These are phyloP conservation scores for Annulohypoxylon bovei DNA, from an alignment of 495 filamentous ascomycete species.

Conservation along the genomic window DNA sequence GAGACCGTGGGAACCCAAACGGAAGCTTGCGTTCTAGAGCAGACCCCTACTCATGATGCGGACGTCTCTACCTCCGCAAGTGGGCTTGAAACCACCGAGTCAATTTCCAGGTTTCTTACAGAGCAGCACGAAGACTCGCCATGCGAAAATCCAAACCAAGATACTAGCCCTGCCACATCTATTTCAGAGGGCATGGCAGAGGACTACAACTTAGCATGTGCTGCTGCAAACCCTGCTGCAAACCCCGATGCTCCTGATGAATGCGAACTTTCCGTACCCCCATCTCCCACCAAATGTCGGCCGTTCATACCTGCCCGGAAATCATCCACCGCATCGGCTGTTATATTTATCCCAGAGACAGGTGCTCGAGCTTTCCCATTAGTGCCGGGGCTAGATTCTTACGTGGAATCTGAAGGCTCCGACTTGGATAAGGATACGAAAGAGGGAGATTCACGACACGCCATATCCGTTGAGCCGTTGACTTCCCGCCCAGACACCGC, in stretches of 20 bases:
- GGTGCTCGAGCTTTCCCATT: conserved; percentile 44
- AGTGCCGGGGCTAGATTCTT: conserved; percentile 24
- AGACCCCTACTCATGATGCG: conserved; percentile 11
- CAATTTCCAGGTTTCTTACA: conserved; percentile 22
- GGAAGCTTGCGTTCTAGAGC: conserved; percentile 8
- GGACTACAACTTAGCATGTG: background rate
- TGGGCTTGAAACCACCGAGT: conserved; percentile 22
- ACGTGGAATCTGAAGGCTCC: conserved; percentile 8
- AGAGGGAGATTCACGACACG: background rate
- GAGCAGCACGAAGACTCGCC: conserved; percentile 19
- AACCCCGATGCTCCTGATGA: conserved; percentile 2
- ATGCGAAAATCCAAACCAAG: conserved; percentile 26
- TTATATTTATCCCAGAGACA: conserved; percentile 26
- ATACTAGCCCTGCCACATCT: conserved; percentile 28
- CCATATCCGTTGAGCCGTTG: background rate
- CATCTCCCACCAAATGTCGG: background rate
- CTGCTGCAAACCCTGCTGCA: background rate
- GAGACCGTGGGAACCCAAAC: conserved; percentile 25
- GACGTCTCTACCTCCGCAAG: conserved; percentile 9
- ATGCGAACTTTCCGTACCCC: conserved; percentile 1
- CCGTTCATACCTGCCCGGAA: conserved; percentile 26
- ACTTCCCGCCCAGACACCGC: background rate
- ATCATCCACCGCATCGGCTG: conserved; percentile 25
- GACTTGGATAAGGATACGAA: background rate
- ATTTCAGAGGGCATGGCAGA: conserved; percentile 14